Conservation (phyloP, 1,139 yeast species). For the Diutina pseudorugosa region DNA sequence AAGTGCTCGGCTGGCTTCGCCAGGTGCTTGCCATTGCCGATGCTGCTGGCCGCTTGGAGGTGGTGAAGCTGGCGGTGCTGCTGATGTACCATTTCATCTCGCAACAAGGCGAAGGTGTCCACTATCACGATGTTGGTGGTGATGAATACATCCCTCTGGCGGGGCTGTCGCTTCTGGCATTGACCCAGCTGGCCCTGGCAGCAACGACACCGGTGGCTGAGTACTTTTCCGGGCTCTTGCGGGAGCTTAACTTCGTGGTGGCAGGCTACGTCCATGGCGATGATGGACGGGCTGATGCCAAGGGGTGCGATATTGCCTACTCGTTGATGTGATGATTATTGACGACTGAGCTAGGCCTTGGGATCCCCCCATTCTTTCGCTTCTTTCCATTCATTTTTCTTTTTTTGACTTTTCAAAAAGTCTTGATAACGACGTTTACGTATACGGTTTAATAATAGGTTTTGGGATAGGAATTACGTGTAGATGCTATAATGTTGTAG, state of each 20-base stretch:
- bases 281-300: background rate
- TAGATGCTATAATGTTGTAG: no score
- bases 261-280: background rate
- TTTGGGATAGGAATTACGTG: background rate
- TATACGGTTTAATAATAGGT: background rate
- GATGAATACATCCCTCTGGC: background rate
- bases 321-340: constrained; percentile 3
- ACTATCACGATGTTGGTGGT: background rate
- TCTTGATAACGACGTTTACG: background rate
- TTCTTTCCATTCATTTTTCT: no score
- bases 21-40: background rate
- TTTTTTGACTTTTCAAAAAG: background rate
- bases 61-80: background rate
- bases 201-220: background rate
- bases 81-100: background rate
- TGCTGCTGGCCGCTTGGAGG: background rate
- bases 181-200: background rate
- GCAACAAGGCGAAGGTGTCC: background rate
- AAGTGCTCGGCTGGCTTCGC: background rate
- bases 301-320: background rate
- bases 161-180: background rate
- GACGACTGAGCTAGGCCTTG: background rate
- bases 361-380: no score
- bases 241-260: background rate
- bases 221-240: background rate